Evolutionary conservation across 2,329 filamentous ascomycete genomes (phyloP).

Genomic region (Neonectria hederae): DNA sequence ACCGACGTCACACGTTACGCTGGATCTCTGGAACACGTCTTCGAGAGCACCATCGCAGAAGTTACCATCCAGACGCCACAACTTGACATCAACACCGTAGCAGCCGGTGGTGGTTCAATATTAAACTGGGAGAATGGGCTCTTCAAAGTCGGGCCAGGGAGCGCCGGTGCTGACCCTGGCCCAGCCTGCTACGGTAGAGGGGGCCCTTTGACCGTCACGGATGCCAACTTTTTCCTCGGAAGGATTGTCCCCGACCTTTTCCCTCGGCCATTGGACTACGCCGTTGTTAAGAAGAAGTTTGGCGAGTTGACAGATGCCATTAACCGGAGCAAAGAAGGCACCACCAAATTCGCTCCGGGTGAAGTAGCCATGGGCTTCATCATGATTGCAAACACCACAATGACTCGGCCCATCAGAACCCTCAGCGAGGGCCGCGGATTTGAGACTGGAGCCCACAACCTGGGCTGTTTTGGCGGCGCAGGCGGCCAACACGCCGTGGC

Average conservation of each 20-base stretch:
- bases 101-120: constrained; percentile 57
- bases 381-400: constrained; percentile 48
- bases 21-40: constrained; percentile 75
- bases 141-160: constrained; percentile 70
- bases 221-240: constrained; percentile 74
- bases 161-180: constrained; percentile 73
- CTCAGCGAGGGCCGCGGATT: constrained; percentile 49
- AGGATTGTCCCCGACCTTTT: constrained; percentile 68
- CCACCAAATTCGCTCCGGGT: constrained; percentile 35
- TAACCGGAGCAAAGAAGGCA: constrained; percentile 47
- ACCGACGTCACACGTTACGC: constrained; percentile 77
- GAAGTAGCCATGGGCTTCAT: constrained; percentile 50
- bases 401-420: constrained; percentile 48
- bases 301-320: constrained; percentile 49
- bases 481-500: constrained; percentile 53
- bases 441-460: constrained; percentile 46
- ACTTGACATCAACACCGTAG: constrained; percentile 77
- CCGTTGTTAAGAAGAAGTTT: constrained; percentile 50
- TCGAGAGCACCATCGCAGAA: constrained; percentile 75
- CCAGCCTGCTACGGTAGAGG: constrained; percentile 76
- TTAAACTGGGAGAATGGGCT: constrained; percentile 75
- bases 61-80: constrained; percentile 76
- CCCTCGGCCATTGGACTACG: constrained; percentile 59
- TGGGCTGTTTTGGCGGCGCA: constrained; percentile 47
- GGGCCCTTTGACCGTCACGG: constrained; percentile 74